Conservation (phyloP, 108 stramenopile species). For the Skeletonema costatum region DNA sequence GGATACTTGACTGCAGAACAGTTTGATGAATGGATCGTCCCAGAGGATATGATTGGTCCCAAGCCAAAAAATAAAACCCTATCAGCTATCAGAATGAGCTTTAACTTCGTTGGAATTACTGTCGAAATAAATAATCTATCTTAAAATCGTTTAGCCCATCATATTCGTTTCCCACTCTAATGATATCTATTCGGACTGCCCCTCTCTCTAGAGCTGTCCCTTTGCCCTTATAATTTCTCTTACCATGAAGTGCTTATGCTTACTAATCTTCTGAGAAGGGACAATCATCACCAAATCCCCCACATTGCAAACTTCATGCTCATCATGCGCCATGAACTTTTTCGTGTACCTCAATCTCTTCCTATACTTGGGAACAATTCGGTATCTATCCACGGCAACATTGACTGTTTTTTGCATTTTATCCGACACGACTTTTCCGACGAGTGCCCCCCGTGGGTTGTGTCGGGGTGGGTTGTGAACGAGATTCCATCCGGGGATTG, state of each 20-base stretch:
- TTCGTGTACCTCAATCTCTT: constrained; percentile 71
- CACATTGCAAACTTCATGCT: constrained; percentile 74
- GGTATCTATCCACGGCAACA: constrained; percentile 87
- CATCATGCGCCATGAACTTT: constrained; percentile 94
- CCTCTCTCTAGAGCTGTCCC: constrained; percentile 60
- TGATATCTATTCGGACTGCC: neutral
- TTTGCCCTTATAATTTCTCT: constrained; percentile 80
- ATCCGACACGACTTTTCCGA: constrained; percentile 85
- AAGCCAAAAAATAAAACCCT: constrained; percentile 13
- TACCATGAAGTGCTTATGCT: constrained; percentile 88
- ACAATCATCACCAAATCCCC: constrained; percentile 91
- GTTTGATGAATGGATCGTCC: constrained; percentile 96
- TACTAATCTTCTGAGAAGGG: constrained; percentile 84
- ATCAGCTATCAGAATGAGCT: neutral
- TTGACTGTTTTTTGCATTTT: constrained; percentile 92
- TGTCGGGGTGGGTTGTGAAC: constrained; percentile 78
- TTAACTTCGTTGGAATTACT: neutral
- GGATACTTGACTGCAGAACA: constrained; percentile 93
- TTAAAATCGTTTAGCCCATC: neutral
- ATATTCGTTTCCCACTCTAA: neutral
- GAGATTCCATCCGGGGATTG: constrained; percentile 80
- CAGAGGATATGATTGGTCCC: constrained; percentile 96
- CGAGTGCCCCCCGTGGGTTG: constrained; percentile 74
- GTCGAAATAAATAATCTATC: neutral
- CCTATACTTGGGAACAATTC: constrained; percentile 72